Evolutionary conservation across 1,139 yeast species (phyloP).

Genomic region (Geotrichum histeridarum): DNA sequence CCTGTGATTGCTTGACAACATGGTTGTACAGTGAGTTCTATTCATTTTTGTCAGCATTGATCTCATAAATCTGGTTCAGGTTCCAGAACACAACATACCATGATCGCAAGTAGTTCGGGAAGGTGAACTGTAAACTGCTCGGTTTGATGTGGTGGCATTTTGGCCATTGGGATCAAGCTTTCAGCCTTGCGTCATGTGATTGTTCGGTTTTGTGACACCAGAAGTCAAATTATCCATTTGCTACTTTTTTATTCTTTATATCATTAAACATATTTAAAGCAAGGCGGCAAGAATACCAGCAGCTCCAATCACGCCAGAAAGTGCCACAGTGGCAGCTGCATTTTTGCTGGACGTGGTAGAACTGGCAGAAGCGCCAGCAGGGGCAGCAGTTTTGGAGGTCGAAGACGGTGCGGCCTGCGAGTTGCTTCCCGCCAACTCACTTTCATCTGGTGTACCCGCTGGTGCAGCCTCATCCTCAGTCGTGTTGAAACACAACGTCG

Average conservation of each 20-base stretch:
- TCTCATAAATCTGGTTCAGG: neutral
- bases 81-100: neutral
- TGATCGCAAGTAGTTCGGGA: neutral
- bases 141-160: conserved; percentile 17
- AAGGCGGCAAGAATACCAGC: conserved; percentile 24
- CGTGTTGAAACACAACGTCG: conserved; percentile 41
- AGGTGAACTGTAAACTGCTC: neutral
- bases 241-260: neutral
- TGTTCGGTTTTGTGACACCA: neutral
- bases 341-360: conserved; percentile 17
- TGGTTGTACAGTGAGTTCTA: conserved; percentile 82
- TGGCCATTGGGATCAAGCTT: neutral
- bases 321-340: conserved; percentile 18
- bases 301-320: conserved; percentile 21
- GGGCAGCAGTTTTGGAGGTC: conserved; percentile 24
- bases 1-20: conserved; percentile 78
- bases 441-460: conserved; percentile 23
- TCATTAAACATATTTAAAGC: conserved; percentile 12
- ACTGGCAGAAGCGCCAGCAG: conserved; percentile 24
- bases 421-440: conserved; percentile 22
- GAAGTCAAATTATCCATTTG: neutral
- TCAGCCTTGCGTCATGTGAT: conserved; percentile 5
- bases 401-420: conserved; percentile 22
- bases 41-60: neutral
- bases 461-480: conserved; percentile 35